These are phyloP conservation scores for Saccharomycopsis sp. DNA, from an alignment of 805 yeast species.

Conservation along the genomic window DNA sequence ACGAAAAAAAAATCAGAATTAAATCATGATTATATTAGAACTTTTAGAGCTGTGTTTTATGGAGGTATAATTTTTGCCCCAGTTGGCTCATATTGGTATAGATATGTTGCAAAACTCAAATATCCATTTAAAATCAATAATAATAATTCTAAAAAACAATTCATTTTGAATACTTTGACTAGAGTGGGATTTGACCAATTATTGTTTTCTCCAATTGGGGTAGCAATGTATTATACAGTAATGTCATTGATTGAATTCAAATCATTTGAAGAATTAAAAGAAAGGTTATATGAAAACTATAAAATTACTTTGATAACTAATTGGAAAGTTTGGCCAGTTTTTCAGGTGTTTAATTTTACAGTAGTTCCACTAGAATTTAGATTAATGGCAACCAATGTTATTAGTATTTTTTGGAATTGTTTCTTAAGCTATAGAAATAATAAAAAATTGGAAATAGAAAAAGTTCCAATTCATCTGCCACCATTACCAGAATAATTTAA, in stretches of 20 bases:
- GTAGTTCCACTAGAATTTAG: slow-evolving; percentile 65
- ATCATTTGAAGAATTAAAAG: slow-evolving; percentile 28
- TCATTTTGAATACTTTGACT: slow-evolving; percentile 19
- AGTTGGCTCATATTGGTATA: slow-evolving; percentile 64
- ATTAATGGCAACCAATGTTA: slow-evolving; percentile 54
- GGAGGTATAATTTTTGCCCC: slow-evolving; percentile 73
- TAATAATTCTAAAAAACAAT: slow-evolving; percentile 9
- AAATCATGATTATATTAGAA: slow-evolving; percentile 41
- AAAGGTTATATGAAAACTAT: slow-evolving; percentile 41
- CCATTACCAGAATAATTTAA: slow-evolving; percentile 14
- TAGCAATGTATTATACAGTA: slow-evolving; percentile 59
- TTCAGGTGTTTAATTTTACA: slow-evolving; percentile 71
- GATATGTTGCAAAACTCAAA: slow-evolving; percentile 26
- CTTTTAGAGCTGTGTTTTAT: slow-evolving; percentile 53
- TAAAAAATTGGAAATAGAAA: neutral
- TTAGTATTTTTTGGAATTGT: slow-evolving; percentile 79
- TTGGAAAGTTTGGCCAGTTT: slow-evolving; percentile 86
- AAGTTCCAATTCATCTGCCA: slow-evolving; percentile 12
- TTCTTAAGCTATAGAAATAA: slow-evolving; percentile 52
- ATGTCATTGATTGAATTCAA: slow-evolving; percentile 61
- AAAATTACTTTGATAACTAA: slow-evolving; percentile 61
- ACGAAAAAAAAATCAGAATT: neutral
- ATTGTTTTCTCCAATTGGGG: slow-evolving; percentile 65
- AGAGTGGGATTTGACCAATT: slow-evolving; percentile 65
- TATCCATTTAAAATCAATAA: slow-evolving; percentile 4